These are phyloP conservation scores for Fraxinus baroniana DNA, from an alignment of 305 asterid species.

Conservation along the genomic window DNA sequence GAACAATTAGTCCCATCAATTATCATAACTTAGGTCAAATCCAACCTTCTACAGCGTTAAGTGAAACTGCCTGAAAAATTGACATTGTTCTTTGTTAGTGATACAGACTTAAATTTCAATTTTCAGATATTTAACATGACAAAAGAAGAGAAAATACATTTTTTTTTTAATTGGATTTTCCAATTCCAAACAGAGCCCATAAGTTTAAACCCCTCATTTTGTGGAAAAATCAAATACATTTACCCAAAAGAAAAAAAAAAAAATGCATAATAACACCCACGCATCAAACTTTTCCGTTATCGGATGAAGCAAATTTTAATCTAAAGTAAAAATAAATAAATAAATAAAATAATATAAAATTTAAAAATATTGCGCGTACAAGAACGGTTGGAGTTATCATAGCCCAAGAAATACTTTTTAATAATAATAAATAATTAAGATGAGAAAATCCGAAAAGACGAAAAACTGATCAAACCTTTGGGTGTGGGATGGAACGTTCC, in stretches of 20 bases:
- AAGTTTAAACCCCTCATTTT: not conserved
- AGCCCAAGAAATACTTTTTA: not conserved
- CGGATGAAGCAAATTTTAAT: not conserved
- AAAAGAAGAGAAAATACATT: not conserved
- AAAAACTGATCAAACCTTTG: conserved; percentile 3
- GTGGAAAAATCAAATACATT: not conserved
- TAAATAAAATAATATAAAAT: not conserved
- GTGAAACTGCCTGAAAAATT: not conserved
- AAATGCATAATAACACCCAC: not conserved
- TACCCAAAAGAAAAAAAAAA: not conserved
- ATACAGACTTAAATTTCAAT: not conserved
- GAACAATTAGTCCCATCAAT: not conserved
- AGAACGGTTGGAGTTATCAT: not conserved
- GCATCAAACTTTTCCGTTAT: not conserved
- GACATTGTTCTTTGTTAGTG: not conserved
- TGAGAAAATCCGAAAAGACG: not conserved
- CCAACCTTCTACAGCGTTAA: conserved; percentile 1
- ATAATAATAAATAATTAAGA: not conserved
- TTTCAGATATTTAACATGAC: not conserved
- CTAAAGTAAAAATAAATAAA: not conserved
- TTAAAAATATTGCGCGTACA: not conserved
- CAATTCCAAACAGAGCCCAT: not conserved
- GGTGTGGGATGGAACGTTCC: conserved; percentile 21
- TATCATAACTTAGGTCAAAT: not conserved
- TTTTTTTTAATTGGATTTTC: not conserved